Base-by-base conservation (phyloP, 2,329 filamentous ascomycete species). In the Thelonectria rubi region DNA sequence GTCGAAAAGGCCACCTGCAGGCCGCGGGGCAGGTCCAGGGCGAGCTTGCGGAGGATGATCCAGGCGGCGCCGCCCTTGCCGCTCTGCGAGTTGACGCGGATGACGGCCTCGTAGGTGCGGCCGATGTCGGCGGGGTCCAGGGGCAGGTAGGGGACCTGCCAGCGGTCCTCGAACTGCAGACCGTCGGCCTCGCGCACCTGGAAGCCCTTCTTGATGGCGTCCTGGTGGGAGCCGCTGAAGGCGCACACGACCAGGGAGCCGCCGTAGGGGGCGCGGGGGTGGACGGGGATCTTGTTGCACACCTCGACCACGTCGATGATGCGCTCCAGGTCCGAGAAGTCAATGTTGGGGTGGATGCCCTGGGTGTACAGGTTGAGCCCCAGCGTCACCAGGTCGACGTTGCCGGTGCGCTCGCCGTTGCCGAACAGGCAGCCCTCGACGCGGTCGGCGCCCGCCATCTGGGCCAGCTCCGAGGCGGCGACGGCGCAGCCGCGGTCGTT, bases 41-140 rank as follows among this genome's bases (percentile, higher is more conserved):
- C 88, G 64, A 98, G 87, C 73, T 93, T 90, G 70, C 91, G 90
- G 75, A 94, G 89, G 75, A 98, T 94, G 74, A 98, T 91, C 92
- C 92, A 98, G 52, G 94, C 94, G 62, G 92, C 90, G 70, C 95
- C 95, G 64, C 94, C 94, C 81, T 99, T 98, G 67, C 94, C 94
- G 71, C 88, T 92, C 77, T 98, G 94, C 17, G 92, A 97, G 83
- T 98, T 99, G 85, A 98, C 94, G 62, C 94, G 91, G 75, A 98
- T 98, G 74, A 98, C 91, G 61, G 94, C 94, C 79, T 98, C 94
- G 85, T 98, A 98, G n/a, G 90, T 97, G 60, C 94, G 89, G 52
- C 94, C 94, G 66, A 98, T 97, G 73, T 98, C 94, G 73, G 91
- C 85, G 5, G 94, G 94, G 73, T 98, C 94, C 71, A 98, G 86